phyloP scores from a whole-genome alignment of 768 basidiomycete species.

The Suillus luteus region DNA sequence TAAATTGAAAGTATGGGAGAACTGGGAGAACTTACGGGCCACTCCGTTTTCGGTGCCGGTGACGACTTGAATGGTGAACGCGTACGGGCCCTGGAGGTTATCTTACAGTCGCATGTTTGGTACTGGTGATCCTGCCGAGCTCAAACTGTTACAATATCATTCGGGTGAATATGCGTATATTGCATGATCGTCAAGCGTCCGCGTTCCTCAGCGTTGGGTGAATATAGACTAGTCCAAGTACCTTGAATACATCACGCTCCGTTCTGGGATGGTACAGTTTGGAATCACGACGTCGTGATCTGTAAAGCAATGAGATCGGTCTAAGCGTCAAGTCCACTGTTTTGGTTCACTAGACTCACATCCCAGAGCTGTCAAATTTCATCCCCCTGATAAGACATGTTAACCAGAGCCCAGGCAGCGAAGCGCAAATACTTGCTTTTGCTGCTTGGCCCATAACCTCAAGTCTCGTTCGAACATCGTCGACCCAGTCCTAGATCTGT shows the following conservation, averaged over 20 bases:
- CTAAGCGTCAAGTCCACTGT: slow-evolving; percentile 3
- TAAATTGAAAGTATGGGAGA: slow-evolving; percentile 1
- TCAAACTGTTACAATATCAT: neutral
- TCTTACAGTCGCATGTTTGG: too few species aligned
- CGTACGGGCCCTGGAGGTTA: too few species aligned
- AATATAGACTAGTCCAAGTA: slow-evolving; percentile 69
- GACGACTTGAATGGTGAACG: neutral
- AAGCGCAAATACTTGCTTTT: slow-evolving; percentile 41
- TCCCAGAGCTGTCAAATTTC: slow-evolving; percentile 82
- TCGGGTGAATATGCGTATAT: neutral
- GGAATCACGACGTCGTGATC: slow-evolving; percentile 66
- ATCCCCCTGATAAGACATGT: slow-evolving; percentile 51
- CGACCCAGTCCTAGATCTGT: slow-evolving; percentile 69
- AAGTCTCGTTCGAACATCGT: slow-evolving; percentile 90
- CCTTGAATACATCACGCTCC: slow-evolving; percentile 72
- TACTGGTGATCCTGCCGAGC: too few species aligned
- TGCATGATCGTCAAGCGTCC: slow-evolving; percentile 40
- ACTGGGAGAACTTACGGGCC: neutral
- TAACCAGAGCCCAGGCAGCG: neutral
- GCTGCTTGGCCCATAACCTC: slow-evolving; percentile 67
- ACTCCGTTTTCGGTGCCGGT: neutral
- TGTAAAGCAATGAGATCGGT: slow-evolving; percentile 26
- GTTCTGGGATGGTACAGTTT: slow-evolving; percentile 58
- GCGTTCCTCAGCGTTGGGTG: slow-evolving; percentile 75
- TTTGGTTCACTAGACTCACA: slow-evolving; percentile 47